phyloP scores from a whole-genome alignment of 2,329 filamentous ascomycete species.

The Teratosphaeria viscida region DNA sequence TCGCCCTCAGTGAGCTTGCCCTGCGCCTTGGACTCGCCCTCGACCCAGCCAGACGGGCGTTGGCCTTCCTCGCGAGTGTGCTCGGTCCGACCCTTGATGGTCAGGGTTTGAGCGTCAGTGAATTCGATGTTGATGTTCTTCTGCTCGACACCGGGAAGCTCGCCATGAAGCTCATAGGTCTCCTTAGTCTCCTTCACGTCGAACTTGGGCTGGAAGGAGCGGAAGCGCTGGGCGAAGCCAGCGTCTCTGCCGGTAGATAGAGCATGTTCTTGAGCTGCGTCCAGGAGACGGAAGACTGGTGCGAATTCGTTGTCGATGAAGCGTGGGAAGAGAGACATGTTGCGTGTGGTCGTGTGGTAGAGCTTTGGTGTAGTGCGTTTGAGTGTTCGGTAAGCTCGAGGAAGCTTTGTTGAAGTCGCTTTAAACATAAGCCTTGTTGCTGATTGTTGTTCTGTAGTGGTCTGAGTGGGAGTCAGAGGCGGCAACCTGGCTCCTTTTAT shows the following conservation, averaged over 20 bases:
- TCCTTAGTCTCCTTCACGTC: slow-evolving; percentile 62
- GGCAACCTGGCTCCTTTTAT: neutral
- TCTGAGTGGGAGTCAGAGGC: neutral
- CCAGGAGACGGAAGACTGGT: slow-evolving; percentile 38
- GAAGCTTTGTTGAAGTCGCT: neutral
- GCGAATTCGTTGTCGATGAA: slow-evolving; percentile 26
- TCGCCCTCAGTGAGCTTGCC: slow-evolving; percentile 26
- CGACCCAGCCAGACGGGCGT: slow-evolving; percentile 40
- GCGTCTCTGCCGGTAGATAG: slow-evolving; percentile 6
- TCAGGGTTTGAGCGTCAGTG: slow-evolving; percentile 62
- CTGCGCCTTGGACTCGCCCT: slow-evolving; percentile 22
- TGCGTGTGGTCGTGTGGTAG: slow-evolving; percentile 19
- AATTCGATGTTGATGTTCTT: slow-evolving; percentile 70
- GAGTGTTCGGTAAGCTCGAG: neutral
- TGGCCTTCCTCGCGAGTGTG: slow-evolving; percentile 49
- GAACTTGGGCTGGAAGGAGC: slow-evolving; percentile 64
- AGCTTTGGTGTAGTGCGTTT: slow-evolving; percentile 9
- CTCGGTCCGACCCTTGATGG: slow-evolving; percentile 60
- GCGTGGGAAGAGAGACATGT: slow-evolving; percentile 29
- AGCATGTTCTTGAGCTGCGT: slow-evolving; percentile 33
- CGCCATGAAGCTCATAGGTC: slow-evolving; percentile 67
- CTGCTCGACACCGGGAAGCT: slow-evolving; percentile 66
- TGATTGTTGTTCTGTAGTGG: neutral
- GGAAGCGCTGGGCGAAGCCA: slow-evolving; percentile 19
- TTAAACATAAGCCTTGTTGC: neutral